Conservation (phyloP, 352 stramenopile species). For the Thalassiosira hispida region DNA sequence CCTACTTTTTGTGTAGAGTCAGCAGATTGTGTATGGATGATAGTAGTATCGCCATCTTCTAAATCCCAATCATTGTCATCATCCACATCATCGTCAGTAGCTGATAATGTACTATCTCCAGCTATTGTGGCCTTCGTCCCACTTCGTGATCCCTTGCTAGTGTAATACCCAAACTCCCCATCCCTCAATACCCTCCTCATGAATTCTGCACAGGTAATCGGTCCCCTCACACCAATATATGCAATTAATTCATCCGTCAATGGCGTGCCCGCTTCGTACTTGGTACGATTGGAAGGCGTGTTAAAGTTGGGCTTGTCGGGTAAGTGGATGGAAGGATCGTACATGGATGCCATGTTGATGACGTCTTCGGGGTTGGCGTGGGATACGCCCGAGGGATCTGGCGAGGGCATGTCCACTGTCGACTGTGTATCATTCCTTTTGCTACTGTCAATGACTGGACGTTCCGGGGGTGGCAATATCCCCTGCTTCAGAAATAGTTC, state of each 20-base stretch:
- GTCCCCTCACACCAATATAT: constrained; percentile 91
- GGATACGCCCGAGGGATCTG: constrained; percentile 53
- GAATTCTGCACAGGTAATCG: constrained; percentile 94
- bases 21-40: neutral
- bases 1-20: constrained; percentile 46
- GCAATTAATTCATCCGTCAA: constrained; percentile 85
- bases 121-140: constrained; percentile 13
- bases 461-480: constrained; percentile 34
- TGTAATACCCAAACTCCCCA: constrained; percentile 94
- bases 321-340: constrained; percentile 78
- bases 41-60: constrained; percentile 41
- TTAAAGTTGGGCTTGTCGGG: constrained; percentile 62
- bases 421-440: neutral
- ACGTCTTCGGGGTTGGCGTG: constrained; percentile 56
- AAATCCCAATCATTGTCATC: constrained; percentile 53
- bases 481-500: constrained; percentile 45
- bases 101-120: neutral
- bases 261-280: constrained; percentile 80
- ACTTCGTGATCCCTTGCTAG: constrained; percentile 60
- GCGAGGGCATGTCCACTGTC: constrained; percentile 13
- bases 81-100: constrained; percentile 24
- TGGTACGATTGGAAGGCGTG: constrained; percentile 55
- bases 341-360: constrained; percentile 69
- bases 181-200: constrained; percentile 90
- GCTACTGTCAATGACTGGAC: constrained; percentile 5